Evolutionary conservation across 345 rosid species (phyloP), one percentile per base, ranked within the genome.

Genomic region (Nephelium lappaceum): DNA sequence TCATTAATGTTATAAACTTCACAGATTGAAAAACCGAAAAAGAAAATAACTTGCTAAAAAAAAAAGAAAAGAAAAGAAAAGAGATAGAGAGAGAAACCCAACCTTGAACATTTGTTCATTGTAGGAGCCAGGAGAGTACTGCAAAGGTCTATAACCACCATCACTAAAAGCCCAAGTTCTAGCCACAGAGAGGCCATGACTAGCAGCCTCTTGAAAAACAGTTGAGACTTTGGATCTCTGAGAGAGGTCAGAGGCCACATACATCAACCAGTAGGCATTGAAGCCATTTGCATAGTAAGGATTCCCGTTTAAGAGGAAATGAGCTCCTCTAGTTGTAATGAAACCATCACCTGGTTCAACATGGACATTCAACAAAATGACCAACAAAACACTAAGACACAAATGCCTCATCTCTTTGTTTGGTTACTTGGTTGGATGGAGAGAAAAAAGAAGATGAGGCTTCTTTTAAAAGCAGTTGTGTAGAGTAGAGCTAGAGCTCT

Each of bases 81-180:
- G n/a, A n/a, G n/a, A n/a, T n/a, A n/a, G n/a, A n/a, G n/a, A n/a
- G n/a, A n/a, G n/a, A n/a, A n/a, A n/a, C n/a, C n/a, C 16, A 66
- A 93, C 98, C 97, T 86, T 90, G 77, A 93, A 95, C 86, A 89
- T 79, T 74, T 87, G 89, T 2, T 95, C 93, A 77, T 87, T 89
- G 87, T 91, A 95, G 81, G 85, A 82, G 74, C 97, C 98, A 72
- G 97, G 98, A 25, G 93, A 82, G 76, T 36, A 69, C 84, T 91
- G 97, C 1, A 93, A 82, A 69, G 97, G 89, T 73, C 93, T 86
- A 51, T 92, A 93, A 70, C 94, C 97, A 49, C 91, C 98, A 57
- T 95, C 97, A 67, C 93, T 95, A 76, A 91, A 95, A 73, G 97
- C 97, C 98, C 99, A 90, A 61, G 97, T 91, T 84, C 99, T 89